Conservation (phyloP, 257 asterid genomes). For the Perilla frutescens region DNA sequence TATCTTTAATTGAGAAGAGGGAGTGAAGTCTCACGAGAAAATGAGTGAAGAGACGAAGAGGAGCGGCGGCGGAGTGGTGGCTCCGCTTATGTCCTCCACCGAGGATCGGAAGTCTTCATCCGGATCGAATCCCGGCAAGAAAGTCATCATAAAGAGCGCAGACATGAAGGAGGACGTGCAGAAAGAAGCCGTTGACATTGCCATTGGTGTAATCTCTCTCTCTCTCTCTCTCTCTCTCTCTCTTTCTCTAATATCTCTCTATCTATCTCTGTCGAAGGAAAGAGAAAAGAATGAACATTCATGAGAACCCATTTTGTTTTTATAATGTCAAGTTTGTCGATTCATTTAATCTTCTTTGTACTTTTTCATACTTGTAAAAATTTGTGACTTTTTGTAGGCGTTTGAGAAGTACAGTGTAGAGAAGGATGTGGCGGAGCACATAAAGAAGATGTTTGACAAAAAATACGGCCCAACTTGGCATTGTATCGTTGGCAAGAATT, state of each 20-base stretch:
- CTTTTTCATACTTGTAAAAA: background rate
- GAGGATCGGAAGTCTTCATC: conserved; percentile 66
- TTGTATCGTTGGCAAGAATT: conserved; percentile 98
- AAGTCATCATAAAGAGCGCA: conserved; percentile 83
- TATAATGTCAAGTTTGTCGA: background rate
- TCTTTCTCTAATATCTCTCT: background rate
- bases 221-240: conserved; percentile 7
- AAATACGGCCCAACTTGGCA: conserved; percentile 99
- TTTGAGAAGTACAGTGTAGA: conserved; percentile 86
- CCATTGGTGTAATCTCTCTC: conserved; percentile 67
- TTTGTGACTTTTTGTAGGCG: conserved; percentile 54
- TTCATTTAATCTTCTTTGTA: background rate
- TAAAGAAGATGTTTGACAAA: conserved; percentile 92
- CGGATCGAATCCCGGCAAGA: conserved; percentile 63
- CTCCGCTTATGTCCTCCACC: conserved; percentile 51
- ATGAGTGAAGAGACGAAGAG: conserved; percentile 82
- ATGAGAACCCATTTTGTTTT: background rate
- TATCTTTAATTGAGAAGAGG: conserved; percentile 23
- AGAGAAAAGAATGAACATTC: background rate
- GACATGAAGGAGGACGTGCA: conserved; percentile 96
- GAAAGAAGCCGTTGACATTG: conserved; percentile 92
- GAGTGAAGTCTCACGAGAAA: conserved; percentile 23
- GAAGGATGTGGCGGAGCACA: conserved; percentile 96
- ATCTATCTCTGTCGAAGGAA: background rate
- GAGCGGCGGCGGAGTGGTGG: conserved; percentile 57